phyloP scores from a whole-genome alignment of 2,329 filamentous ascomycete species.

The Verticillium longisporum region DNA sequence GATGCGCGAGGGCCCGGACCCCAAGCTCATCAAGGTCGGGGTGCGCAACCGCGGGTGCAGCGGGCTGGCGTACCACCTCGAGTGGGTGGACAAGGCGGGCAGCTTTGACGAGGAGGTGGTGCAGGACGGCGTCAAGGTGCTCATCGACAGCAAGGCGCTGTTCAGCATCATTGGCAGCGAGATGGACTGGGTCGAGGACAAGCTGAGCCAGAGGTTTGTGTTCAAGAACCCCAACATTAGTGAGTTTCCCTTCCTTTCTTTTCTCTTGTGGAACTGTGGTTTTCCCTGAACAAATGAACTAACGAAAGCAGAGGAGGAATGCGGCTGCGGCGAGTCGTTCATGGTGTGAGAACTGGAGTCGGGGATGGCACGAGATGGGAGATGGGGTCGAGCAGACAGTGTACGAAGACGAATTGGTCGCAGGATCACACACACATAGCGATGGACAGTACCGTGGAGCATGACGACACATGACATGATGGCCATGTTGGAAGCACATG shows the following conservation, averaged over 20 bases:
- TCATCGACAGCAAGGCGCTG: slow-evolving; percentile 95
- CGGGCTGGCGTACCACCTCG: slow-evolving; percentile 84
- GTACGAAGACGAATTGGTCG: background rate
- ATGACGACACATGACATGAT: background rate
- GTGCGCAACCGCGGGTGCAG: slow-evolving; percentile 94
- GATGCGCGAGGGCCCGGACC: slow-evolving; percentile 76
- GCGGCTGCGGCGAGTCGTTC: slow-evolving; percentile 94
- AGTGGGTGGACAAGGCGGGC: slow-evolving; percentile 88
- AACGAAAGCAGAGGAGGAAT: slow-evolving; percentile 73
- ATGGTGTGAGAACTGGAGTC: slow-evolving; percentile 53
- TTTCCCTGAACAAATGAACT: slow-evolving; percentile 13
- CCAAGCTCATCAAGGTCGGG: slow-evolving; percentile 89
- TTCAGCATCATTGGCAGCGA: slow-evolving; percentile 98
- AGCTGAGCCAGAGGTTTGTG: slow-evolving; percentile 83
- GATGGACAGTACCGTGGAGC: background rate
- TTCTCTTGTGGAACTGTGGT: no score
- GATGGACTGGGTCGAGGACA: slow-evolving; percentile 99
- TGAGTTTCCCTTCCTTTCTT: slow-evolving; percentile 42
- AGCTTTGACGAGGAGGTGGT: slow-evolving; percentile 88
- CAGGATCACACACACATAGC: no score
- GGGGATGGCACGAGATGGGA: background rate
- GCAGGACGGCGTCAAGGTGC: slow-evolving; percentile 90
- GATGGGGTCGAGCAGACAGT: background rate
- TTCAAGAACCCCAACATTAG: slow-evolving; percentile 98
- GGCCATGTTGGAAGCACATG: background rate